Conservation (phyloP, 2,329 filamentous ascomycete species). For the Seiridium unicorne region DNA sequence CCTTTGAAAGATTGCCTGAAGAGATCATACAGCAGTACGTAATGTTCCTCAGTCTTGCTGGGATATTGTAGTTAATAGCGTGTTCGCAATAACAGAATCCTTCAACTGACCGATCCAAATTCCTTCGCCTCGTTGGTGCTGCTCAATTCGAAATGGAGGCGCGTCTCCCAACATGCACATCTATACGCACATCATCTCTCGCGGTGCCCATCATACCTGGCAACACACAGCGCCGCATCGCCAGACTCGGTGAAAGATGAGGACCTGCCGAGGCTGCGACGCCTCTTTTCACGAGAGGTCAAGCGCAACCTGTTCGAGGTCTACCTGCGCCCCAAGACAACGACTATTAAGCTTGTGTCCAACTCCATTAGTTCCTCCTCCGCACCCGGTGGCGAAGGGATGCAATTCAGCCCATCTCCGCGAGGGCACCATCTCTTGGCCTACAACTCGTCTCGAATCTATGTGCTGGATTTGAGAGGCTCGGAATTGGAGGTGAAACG, state of each 20-base stretch:
- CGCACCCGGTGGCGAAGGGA: constrained; percentile 78
- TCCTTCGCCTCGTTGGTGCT: constrained; percentile 66
- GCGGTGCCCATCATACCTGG: constrained; percentile 58
- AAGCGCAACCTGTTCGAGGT: constrained; percentile 77
- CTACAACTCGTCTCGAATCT: constrained; percentile 82
- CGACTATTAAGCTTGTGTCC: constrained; percentile 76
- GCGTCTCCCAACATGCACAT: constrained; percentile 60
- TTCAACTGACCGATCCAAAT: constrained; percentile 58
- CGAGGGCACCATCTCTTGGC: constrained; percentile 73
- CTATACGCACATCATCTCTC: constrained; percentile 63
- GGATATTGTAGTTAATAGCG: neutral
- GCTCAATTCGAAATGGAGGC: constrained; percentile 65
- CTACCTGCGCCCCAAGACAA: constrained; percentile 68
- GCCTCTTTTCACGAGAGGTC: constrained; percentile 66
- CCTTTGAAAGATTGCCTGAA: constrained; percentile 60
- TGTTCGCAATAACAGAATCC: constrained; percentile 48
- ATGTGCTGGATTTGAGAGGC: constrained; percentile 68
- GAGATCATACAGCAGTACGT: constrained; percentile 68
- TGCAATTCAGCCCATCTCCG: constrained; percentile 79
- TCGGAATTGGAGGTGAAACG: constrained; percentile 63
- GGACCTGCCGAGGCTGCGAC: constrained; percentile 60
- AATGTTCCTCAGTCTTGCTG: constrained; percentile 24
- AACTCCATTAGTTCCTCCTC: constrained; percentile 82
- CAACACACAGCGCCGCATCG: constrained; percentile 40
- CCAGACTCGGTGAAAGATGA: constrained; percentile 38